Evolutionary conservation across 2,329 filamentous ascomycete genomes (phyloP), one percentile per base, ranked within the genome.

Genomic region (Claviceps pazoutovae): DNA sequence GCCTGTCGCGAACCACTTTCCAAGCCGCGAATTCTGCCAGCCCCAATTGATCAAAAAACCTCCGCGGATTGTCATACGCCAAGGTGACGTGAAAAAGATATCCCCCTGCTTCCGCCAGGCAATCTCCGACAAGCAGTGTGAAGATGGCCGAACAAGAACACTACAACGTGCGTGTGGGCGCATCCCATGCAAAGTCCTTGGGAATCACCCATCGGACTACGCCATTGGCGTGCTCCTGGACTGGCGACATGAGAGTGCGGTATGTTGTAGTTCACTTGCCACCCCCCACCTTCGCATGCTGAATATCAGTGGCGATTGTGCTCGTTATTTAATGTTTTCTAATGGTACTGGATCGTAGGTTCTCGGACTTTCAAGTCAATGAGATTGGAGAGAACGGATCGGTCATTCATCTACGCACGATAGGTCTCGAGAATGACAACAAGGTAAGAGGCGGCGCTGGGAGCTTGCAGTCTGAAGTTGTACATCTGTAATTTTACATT

Each of bases 341-440:
- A 7, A 14, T 38, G 26, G n/a, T 4, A 44, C 38, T 48, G 9
- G 48, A 34, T 14, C n/a, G 3, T 48, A 80, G 88, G 58, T 96
- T 90, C 66, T 91, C 89, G 4, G 90, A 96, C 65, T 96, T 96
- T 61, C 74, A 93, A 59, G 90, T 96, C 59, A 90, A 95, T 62
- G 90, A 96, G 67, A 91, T 96, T 56, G 71, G 78, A 19, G 81
- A 83, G 34, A 79, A 84, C 61, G 89, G 89, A 16, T 69, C 81
- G 51, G 86, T 95, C 14, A 66, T 93, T 50, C 88, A 91, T 65
- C 71, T 96, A 48, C 73, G 67, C 53, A 76, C 73, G 50, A 66
- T 76, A 17, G 66, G 65, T 16, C 45, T 64, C 7, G 54, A 50
- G 57, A 56, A 43, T 47, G 51, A 37, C 48, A 56, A 23, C 17